Evolutionary conservation across 345 rosid genomes (phyloP).

Genomic region (Hibiscus syriacus): DNA sequence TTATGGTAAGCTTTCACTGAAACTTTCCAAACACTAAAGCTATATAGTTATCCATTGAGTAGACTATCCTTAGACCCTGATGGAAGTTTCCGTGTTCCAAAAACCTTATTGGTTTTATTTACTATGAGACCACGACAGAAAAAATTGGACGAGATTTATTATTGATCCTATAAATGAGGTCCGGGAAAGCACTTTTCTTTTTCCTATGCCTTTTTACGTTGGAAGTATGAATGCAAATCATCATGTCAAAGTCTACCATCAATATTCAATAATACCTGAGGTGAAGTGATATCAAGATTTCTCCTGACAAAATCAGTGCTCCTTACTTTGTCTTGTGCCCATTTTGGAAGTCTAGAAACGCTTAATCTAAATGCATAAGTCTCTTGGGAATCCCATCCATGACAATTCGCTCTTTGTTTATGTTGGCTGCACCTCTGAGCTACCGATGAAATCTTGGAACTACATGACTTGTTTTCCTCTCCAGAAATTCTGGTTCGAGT

Average conservation of each 20-base stretch:
- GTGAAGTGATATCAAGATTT: constrained; percentile 29
- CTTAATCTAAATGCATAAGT: constrained; percentile 62
- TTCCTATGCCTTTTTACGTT: background rate
- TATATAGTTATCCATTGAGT: background rate
- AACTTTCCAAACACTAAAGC: background rate
- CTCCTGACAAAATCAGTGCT: constrained; percentile 17
- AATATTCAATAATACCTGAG: constrained; percentile 48
- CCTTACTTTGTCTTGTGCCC: constrained; percentile 72
- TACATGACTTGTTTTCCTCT: constrained; percentile 30
- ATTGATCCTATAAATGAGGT: background rate
- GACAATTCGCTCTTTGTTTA: constrained; percentile 14
- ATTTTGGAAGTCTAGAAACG: constrained; percentile 73
- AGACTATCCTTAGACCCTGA: background rate
- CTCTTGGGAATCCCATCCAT: constrained; percentile 32
- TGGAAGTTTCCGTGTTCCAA: background rate
- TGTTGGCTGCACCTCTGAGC: constrained; percentile 19
- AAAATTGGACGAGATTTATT: background rate
- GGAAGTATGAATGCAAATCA: constrained; percentile 12
- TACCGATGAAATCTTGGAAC: constrained; percentile 17
- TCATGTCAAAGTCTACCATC: constrained; percentile 10
- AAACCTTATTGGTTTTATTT: background rate
- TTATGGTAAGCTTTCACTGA: background rate
- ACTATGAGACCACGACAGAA: background rate
- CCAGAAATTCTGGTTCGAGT: constrained; percentile 24
- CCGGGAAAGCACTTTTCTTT: background rate